Percentiles rank a stretch among this genome's conserved stretches.
Evolutionary conservation across 371 early-diverging fungal genomes (phyloP).

Genomic region (Mucor velutinosus): DNA sequence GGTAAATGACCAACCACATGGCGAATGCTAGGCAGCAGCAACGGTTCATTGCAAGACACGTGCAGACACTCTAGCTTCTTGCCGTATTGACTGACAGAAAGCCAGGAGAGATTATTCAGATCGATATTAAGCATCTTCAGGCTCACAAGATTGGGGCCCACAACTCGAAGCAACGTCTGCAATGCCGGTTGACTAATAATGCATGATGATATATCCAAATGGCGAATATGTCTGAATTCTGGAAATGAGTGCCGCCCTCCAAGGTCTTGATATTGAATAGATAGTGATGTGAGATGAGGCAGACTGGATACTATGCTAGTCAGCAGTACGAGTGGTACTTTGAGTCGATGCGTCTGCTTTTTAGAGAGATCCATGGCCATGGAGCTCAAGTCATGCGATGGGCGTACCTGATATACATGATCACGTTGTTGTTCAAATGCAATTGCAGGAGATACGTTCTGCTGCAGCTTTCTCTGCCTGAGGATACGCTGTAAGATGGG

Average conservation of each 20-base stretch:
- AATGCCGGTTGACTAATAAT: conserved; percentile 25
- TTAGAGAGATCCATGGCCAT: conserved; percentile 40
- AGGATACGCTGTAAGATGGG: not conserved
- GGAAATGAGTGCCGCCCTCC: not conserved
- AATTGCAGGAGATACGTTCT: not conserved
- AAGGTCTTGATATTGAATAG: conserved; percentile 41
- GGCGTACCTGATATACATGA: conserved; percentile 43
- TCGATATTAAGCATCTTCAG: conserved; percentile 51
- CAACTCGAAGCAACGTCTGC: conserved; percentile 26
- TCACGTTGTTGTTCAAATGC: conserved; percentile 38
- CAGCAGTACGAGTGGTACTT: conserved; percentile 24
- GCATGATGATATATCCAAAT: conserved; percentile 46
- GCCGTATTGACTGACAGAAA: conserved; percentile 27
- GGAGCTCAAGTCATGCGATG: conserved; percentile 38
- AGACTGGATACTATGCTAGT: conserved; percentile 7
- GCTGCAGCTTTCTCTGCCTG: not conserved
- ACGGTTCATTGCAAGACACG: conserved; percentile 34
- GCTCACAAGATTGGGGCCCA: conserved; percentile 19
- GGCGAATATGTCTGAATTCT: conserved; percentile 17
- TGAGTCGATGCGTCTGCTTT: conserved; percentile 20
- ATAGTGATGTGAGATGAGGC: conserved; percentile 20
- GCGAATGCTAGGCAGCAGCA: conserved; percentile 17
- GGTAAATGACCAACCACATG: conserved; percentile 19
- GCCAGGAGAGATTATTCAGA: conserved; percentile 28
- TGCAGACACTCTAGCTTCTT: conserved; percentile 29